Conservation (phyloP, 2,329 filamentous ascomycete species). For the Neopestalotiopsis rosae region DNA sequence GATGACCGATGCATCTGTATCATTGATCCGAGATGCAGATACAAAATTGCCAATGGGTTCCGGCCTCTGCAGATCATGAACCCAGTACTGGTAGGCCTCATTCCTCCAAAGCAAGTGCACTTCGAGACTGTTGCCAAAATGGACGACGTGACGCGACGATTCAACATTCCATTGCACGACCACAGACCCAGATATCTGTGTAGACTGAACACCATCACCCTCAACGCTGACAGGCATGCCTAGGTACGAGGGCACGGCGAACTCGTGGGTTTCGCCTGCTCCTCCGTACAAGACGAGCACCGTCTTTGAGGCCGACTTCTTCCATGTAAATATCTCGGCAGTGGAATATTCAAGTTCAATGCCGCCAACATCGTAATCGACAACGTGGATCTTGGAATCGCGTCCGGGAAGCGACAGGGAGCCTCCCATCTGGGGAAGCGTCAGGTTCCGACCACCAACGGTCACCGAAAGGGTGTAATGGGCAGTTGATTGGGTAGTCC, state of each 20-base stretch:
- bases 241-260: not conserved
- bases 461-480: conserved; percentile 31
- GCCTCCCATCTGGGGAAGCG: conserved; percentile 29
- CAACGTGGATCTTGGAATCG: conserved; percentile 72
- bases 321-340: conserved; percentile 74
- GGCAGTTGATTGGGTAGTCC: conserved; percentile 23
- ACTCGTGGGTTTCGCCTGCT: not conserved
- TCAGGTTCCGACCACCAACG: conserved; percentile 30
- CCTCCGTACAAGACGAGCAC: conserved; percentile 5
- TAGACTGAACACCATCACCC: conserved; percentile 34
- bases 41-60: not conserved
- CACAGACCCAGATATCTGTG: not conserved
- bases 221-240: conserved; percentile 55
- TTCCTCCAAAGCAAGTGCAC: not conserved
- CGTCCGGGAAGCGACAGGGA: conserved; percentile 46
- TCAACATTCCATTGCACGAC: not conserved
- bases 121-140: not conserved
- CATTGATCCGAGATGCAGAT: not conserved
- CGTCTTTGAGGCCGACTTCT: conserved; percentile 11
- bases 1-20: not conserved
- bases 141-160: not conserved
- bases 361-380: conserved; percentile 67
- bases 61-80: not conserved
- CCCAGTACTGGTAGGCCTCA: not conserved
- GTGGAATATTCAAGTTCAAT: conserved; percentile 69